These are phyloP conservation scores for Trichoderma aggressivum DNA, from an alignment of 2,329 filamentous ascomycete species.

Conservation along the genomic window DNA sequence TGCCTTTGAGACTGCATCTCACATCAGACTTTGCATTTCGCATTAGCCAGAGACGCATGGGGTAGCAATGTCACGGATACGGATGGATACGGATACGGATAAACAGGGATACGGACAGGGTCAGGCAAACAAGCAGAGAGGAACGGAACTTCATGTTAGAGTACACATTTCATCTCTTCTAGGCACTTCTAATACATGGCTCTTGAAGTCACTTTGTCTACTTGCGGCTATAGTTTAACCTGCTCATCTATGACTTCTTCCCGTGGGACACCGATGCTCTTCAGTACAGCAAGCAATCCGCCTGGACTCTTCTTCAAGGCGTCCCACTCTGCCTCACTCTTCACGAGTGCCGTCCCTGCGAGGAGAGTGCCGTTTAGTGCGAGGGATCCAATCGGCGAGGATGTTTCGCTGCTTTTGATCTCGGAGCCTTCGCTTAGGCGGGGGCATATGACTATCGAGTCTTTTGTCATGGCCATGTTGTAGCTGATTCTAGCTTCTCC, in stretches of 20 bases:
- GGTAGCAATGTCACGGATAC: neutral
- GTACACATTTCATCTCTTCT: neutral
- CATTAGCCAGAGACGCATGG: neutral
- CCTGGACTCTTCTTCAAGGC: conserved; percentile 38
- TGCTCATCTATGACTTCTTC: neutral
- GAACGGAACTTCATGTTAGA: neutral
- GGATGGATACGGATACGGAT: too few species aligned
- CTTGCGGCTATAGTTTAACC: neutral
- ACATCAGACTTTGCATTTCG: neutral
- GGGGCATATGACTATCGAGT: conserved; percentile 53
- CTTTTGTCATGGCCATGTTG: conserved; percentile 58
- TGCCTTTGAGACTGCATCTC: neutral
- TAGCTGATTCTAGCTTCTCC: conserved; percentile 57
- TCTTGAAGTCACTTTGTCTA: neutral
- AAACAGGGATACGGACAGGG: neutral
- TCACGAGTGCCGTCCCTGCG: conserved; percentile 62
- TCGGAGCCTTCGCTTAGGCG: conserved; percentile 49
- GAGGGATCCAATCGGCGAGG: conserved; percentile 41
- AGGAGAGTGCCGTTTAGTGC: conserved; percentile 61
- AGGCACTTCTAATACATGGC: neutral
- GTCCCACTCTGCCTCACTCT: conserved; percentile 56
- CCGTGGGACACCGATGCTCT: conserved; percentile 31
- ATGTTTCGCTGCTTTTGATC: conserved; percentile 28
- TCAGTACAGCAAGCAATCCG: conserved; percentile 25
- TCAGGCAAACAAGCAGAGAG: neutral